phyloP scores from a whole-genome alignment of 1,139 yeast genomes.

The Candida sojae region DNA sequence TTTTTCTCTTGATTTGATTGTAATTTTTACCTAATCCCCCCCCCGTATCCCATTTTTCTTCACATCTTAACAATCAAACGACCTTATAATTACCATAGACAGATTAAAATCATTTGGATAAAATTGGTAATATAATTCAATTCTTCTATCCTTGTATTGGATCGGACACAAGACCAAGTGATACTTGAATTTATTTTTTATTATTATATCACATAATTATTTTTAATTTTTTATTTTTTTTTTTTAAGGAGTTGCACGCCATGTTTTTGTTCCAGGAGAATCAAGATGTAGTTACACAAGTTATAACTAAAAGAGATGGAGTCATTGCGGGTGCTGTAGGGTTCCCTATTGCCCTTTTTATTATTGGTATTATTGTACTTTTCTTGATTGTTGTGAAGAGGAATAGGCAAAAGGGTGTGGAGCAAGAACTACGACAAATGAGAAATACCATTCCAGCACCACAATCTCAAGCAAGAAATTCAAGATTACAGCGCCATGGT shows the following conservation, averaged over 20 bases:
- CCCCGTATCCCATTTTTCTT: too few relatives aligned
- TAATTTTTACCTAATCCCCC: too few relatives aligned
- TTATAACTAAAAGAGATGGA: background rate
- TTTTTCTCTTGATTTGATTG: too few relatives aligned
- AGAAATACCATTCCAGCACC: background rate
- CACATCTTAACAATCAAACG: too few relatives aligned
- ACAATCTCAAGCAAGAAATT: background rate
- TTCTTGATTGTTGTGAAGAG: background rate
- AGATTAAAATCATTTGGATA: too few relatives aligned
- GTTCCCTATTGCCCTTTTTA: background rate
- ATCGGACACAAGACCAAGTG: too few relatives aligned
- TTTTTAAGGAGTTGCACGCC: background rate
- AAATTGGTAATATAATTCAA: too few relatives aligned
- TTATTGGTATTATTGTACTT: background rate
- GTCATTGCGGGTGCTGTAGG: background rate
- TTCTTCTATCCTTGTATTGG: too few relatives aligned
- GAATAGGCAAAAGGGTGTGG: background rate
- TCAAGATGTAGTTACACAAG: background rate
- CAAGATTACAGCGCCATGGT: background rate
- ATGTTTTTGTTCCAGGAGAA: background rate
- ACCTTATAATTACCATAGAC: too few relatives aligned
- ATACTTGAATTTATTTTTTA: too few relatives aligned
- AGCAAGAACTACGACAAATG: background rate
- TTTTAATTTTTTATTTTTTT: too few relatives aligned
- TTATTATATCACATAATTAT: too few relatives aligned